phyloP scores from a whole-genome alignment of 805 yeast species.

The Yarrowia sp. region DNA sequence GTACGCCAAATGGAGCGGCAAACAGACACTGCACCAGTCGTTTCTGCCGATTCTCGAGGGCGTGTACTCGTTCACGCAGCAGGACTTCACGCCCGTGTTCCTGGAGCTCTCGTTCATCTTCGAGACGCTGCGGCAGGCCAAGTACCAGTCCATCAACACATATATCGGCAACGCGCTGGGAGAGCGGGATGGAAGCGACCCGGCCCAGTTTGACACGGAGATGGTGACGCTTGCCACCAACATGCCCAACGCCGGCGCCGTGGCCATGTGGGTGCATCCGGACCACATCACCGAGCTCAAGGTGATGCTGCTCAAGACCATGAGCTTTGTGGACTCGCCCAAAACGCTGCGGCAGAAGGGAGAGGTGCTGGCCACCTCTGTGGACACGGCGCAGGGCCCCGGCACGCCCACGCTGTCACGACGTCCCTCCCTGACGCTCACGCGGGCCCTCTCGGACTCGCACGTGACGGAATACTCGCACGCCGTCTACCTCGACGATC shows the following conservation, averaged over 20 bases:
- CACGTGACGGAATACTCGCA: conserved; percentile 27
- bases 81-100: conserved; percentile 61
- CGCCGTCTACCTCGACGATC: conserved; percentile 40
- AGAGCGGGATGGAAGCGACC: background rate
- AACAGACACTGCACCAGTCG: conserved; percentile 35
- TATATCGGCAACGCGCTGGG: background rate
- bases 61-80: conserved; percentile 55
- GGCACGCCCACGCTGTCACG: conserved; percentile 2
- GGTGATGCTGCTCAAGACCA: conserved; percentile 41
- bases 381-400: background rate
- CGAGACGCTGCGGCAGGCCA: conserved; percentile 44
- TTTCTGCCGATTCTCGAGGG: conserved; percentile 41
- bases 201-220: conserved; percentile 37
- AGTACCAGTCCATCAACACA: conserved; percentile 26
- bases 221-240: conserved; percentile 32
- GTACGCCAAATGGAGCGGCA: conserved; percentile 45
- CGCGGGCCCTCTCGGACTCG: background rate
- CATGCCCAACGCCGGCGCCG: conserved; percentile 38
- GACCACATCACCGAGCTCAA: conserved; percentile 57
- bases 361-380: conserved; percentile 18
- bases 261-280: conserved; percentile 53
- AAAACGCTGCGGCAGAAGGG: conserved; percentile 15
- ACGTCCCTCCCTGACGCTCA: conserved; percentile 13
- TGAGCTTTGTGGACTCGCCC: conserved; percentile 20
- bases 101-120: conserved; percentile 54